phyloP scores from a whole-genome alignment of 306 rosid species.

The Medicago truncatula region MtrunA17r5.0-ANR NC_053042.1:33025001-33025500 shows the following conservation, averaged over 20 bases:
- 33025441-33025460: not conserved
- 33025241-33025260: not conserved
- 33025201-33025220: not conserved
- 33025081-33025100: conserved; percentile 86
- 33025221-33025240: not conserved
- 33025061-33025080: conserved; percentile 89
- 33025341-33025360: not conserved
- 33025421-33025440: not conserved
- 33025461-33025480: not conserved
- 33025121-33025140: conserved; percentile 86
- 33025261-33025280: not conserved
- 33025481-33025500: not conserved
- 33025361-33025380: not conserved
- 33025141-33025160: conserved; percentile 48
- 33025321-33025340: not conserved
- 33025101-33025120: conserved; percentile 88
- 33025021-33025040: conserved; percentile 92
- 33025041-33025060: conserved; percentile 95
- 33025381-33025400: not conserved
- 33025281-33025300: not conserved
- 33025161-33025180: not conserved
- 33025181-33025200: not conserved
- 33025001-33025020: conserved; percentile 96
- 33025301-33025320: not conserved
- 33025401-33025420: not conserved